Evolutionary conservation across 2,329 filamentous ascomycete species (phyloP).

Genomic region (Hymenoscyphus fraxineus): DNA sequence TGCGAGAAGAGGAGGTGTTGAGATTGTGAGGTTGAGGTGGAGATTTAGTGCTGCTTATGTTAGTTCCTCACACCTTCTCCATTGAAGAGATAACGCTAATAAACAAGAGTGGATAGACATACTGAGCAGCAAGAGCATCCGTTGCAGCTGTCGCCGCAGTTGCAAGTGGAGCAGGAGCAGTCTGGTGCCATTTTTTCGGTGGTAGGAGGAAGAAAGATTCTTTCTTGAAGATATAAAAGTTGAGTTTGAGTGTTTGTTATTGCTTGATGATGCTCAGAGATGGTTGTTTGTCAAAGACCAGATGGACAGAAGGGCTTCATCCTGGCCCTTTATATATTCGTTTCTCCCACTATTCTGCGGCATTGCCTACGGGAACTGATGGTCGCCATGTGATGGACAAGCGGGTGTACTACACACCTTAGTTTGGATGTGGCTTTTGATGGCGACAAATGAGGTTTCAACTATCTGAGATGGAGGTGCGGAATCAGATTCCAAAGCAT

Average conservation of each 20-base stretch:
- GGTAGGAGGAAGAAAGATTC: not conserved
- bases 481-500: not conserved
- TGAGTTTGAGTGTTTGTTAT: not conserved
- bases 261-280: not conserved
- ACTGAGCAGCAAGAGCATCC: constrained; percentile 11
- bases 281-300: not conserved
- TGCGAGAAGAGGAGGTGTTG: not conserved
- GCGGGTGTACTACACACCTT: constrained; percentile 1
- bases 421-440: not conserved
- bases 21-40: not conserved
- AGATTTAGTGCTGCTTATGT: not conserved
- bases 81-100: not conserved
- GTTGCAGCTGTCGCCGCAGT: not conserved
- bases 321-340: not conserved
- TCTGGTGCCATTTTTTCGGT: constrained; percentile 8
- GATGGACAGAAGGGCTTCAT: not conserved
- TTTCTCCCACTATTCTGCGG: not conserved
- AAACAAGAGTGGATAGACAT: not conserved
- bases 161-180: constrained; percentile 8
- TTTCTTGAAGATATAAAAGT: not conserved
- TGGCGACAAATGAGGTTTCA: not conserved
- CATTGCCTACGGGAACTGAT: not conserved
- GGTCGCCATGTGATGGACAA: constrained; percentile 1
- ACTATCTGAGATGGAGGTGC: not conserved
- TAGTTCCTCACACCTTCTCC: not conserved